A percentile compares a stretch with the other conserved stretches of the same genome.
phyloP scores from a whole-genome alignment of 176 grass and related monocot genomes.

The Carex scoparia region DNA sequence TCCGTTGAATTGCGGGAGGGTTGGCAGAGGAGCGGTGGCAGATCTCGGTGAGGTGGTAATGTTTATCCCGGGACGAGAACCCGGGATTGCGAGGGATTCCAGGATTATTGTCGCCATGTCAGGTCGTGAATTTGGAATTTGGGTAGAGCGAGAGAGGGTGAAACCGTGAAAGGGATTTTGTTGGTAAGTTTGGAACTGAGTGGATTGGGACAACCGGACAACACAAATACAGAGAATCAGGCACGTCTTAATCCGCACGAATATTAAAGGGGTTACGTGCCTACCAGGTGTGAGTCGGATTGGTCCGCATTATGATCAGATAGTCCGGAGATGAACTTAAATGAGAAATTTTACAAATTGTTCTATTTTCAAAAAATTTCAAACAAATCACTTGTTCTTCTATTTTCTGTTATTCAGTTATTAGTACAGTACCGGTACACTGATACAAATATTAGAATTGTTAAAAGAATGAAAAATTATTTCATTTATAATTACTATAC shows the following conservation, averaged over 20 bases:
- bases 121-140: background rate
- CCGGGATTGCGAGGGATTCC: conserved; percentile 18
- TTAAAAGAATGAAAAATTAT: too few species aligned
- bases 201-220: conserved; percentile 1
- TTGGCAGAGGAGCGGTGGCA: background rate
- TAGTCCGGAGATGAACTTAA: too few species aligned
- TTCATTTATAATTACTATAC: too few species aligned
- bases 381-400: too few species aligned
- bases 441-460: too few species aligned
- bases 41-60: conserved; percentile 4
- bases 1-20: conserved; percentile 26
- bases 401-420: too few species aligned
- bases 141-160: background rate
- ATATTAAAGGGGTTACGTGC: too few species aligned
- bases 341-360: too few species aligned
- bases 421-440: too few species aligned
- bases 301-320: too few species aligned
- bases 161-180: background rate
- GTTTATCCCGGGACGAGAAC: background rate
- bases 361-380: too few species aligned
- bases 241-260: background rate
- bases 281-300: too few species aligned
- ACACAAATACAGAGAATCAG: background rate
- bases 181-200: background rate
- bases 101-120: conserved; percentile 46